Evolutionary conservation across 1,284 basidiomycete species (phyloP), one percentile per base, ranked within the genome.

Genomic region (Mycena sp.): DNA sequence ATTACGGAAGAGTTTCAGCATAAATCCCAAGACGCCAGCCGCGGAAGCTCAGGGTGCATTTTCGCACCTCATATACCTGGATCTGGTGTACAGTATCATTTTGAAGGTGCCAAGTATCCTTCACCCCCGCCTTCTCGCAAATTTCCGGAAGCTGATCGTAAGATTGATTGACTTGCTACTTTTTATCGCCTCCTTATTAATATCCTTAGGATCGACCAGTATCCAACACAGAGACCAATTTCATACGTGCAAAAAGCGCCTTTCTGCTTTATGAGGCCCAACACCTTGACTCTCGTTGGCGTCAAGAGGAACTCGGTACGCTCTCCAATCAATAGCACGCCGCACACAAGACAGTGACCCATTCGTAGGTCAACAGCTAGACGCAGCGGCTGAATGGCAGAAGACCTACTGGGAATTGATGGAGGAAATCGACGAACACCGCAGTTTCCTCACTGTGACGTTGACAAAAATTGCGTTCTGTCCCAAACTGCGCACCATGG

Each of bases 341-440:
- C 9, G 32, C 32, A 35, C 32, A 35, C 32, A 35, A 14, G 7
- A 7, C 9, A 35, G 14, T 14, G 32, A 9, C 32, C 32, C n/a
- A n/a, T n/a, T n/a, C n/a, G n/a, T n/a, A n/a, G n/a, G n/a, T 40
- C 25, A 38, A 62, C 56, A 0, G 16, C 46, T 29, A 4, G 25
- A 38, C 6, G 37, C 16, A n/a, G 29, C 21, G 7, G 32, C 49
- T 7, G 49, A 26, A 16, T 67, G 65, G 65, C 61, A 63, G n/a
- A 6, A 16, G 11, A 17, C 21, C n/a, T 64, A 61, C 48, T 67
- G 65, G 65, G 40, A 58, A 5, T 28, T 61, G 11, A 57, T 67
- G 46, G 65, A 67, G 38, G 53, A 46, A 25, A 46, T 67, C 23
- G 61, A 53, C 48, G 32, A 44, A n/a, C 61, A 67, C 25, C 61